Evolutionary conservation across 1,284 basidiomycete species (phyloP).

Genomic region (Mycena citricolor): DNA sequence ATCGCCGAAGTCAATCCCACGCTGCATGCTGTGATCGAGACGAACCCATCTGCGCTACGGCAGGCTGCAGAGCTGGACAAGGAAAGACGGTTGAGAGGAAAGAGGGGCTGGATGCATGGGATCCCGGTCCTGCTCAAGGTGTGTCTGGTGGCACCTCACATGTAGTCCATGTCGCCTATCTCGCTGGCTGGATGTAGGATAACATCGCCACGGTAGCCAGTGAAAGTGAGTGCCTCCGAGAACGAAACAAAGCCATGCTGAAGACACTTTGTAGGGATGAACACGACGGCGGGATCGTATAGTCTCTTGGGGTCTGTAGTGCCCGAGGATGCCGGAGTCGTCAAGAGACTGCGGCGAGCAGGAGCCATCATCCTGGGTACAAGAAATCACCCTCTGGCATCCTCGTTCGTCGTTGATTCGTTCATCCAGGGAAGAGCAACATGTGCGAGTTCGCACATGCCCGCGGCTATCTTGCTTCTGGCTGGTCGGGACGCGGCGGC

Average conservation of each 20-base stretch:
- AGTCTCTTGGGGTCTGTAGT: constrained; percentile 57
- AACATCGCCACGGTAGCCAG: constrained; percentile 56
- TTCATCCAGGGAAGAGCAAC: constrained; percentile 15
- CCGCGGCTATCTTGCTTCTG: constrained; percentile 42
- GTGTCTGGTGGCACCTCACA: too few species aligned
- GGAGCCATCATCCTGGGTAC: constrained; percentile 73
- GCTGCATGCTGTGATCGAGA: constrained; percentile 58
- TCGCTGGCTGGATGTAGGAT: constrained; percentile 34
- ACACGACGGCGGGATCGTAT: constrained; percentile 46
- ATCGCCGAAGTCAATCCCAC: constrained; percentile 68
- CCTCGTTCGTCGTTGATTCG: too few species aligned
- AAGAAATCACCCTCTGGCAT: too few species aligned
- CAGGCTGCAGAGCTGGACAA: constrained; percentile 54
- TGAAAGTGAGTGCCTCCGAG: constrained; percentile 6
- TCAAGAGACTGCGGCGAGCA: constrained; percentile 56
- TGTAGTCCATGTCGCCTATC: too few species aligned
- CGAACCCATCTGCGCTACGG: constrained; percentile 54
- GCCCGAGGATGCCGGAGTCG: constrained; percentile 60
- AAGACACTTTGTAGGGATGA: constrained; percentile 45
- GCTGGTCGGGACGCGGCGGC: constrained; percentile 68
- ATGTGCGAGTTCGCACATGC: constrained; percentile 64
- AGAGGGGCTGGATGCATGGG: constrained; percentile 58
- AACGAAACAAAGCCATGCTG: constrained; percentile 28
- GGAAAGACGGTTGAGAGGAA: constrained; percentile 47
- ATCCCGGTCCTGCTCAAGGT: constrained; percentile 69